Evolutionary conservation across 1,284 basidiomycete species (phyloP).

Genomic region (Pseudomicrostroma phylloplanum): DNA sequence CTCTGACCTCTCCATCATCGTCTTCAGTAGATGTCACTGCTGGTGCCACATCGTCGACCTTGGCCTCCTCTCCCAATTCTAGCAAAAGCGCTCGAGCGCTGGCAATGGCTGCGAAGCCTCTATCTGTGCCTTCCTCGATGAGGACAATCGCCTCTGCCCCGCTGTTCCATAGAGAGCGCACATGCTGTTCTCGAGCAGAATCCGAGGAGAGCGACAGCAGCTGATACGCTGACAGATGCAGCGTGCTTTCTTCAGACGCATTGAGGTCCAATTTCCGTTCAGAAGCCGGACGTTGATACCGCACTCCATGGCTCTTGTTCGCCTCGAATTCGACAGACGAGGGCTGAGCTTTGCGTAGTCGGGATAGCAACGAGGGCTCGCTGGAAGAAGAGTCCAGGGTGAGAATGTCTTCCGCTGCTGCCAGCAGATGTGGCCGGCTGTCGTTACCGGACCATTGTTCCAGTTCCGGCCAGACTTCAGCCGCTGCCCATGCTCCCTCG

Average conservation of each 20-base stretch:
- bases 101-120: conserved; percentile 75
- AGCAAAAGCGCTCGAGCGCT: conserved; percentile 75
- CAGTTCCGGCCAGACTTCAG: conserved; percentile 20
- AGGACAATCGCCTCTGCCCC: conserved; percentile 63
- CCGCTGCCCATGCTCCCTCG: conserved; percentile 44
- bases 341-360: background rate
- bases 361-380: background rate
- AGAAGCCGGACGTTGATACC: too few species aligned
- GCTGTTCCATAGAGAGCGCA: conserved; percentile 74
- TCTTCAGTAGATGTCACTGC: background rate
- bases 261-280: conserved; percentile 4
- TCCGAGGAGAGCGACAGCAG: conserved; percentile 66
- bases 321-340: background rate
- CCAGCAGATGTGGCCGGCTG: background rate
- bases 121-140: conserved; percentile 72
- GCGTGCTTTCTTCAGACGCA: conserved; percentile 45
- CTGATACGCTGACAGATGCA: conserved; percentile 80
- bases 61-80: conserved; percentile 59
- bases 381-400: background rate
- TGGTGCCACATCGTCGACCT: background rate
- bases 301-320: background rate
- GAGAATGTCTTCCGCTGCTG: background rate
- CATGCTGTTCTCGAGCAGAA: conserved; percentile 62
- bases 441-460: background rate
- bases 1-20: background rate